phyloP scores from a whole-genome alignment of 345 rosid genomes.

The Eucalyptus rudis region DNA sequence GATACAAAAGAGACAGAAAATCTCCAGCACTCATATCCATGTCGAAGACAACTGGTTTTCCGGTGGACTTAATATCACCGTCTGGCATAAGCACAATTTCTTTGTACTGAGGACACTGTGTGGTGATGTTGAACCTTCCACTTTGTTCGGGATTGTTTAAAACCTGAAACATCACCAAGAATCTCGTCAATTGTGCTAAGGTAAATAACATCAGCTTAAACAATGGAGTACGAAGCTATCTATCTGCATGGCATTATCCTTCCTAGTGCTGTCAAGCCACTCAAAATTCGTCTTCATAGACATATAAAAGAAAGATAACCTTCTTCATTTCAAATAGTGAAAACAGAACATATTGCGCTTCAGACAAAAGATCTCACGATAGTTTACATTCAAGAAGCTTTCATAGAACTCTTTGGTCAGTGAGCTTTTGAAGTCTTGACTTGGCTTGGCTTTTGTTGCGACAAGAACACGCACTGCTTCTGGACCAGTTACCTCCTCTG shows the following conservation, averaged over 20 bases:
- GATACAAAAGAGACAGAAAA: constrained; percentile 70
- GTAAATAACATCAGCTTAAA: neutral
- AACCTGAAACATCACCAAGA: constrained; percentile 22
- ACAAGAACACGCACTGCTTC: constrained; percentile 67
- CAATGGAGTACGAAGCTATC: neutral
- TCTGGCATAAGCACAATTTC: constrained; percentile 51
- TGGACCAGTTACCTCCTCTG: constrained; percentile 41
- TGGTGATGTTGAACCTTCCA: constrained; percentile 58
- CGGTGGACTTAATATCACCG: constrained; percentile 16
- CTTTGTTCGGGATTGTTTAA: constrained; percentile 45
- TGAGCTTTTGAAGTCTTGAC: constrained; percentile 15
- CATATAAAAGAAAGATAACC: neutral
- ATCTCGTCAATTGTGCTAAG: neutral
- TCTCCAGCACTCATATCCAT: constrained; percentile 98
- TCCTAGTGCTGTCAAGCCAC: neutral
- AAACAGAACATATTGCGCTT: neutral
- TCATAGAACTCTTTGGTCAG: constrained; percentile 53
- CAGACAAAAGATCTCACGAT: neutral
- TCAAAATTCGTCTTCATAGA: neutral
- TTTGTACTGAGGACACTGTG: constrained; percentile 55
- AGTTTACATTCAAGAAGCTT: constrained; percentile 76
- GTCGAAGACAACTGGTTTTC: constrained; percentile 74
- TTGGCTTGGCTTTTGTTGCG: constrained; percentile 60
- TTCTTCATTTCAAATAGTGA: neutral
- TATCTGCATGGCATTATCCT: neutral